phyloP scores from a whole-genome alignment of 2,329 filamentous ascomycete genomes.

The Stemphylium lycopersici region DNA sequence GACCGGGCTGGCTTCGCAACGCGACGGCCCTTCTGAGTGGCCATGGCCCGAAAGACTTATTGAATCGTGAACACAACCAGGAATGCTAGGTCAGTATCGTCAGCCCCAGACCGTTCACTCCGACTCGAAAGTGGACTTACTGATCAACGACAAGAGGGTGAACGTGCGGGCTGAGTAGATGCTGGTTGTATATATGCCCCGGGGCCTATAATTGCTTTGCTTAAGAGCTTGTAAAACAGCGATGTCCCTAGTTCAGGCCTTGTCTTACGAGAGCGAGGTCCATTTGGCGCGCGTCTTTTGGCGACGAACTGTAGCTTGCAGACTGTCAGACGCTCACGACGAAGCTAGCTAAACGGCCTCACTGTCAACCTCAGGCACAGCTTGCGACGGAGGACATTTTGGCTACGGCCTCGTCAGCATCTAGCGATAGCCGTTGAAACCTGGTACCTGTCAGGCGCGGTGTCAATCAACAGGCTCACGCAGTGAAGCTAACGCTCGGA shows the following conservation, averaged over 20 bases:
- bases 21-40: neutral
- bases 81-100: slow-evolving; percentile 3
- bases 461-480: slow-evolving; percentile 2
- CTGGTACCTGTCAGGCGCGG: slow-evolving; percentile 13
- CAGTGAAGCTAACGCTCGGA: slow-evolving; percentile 3
- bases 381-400: neutral
- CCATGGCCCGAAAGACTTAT: neutral
- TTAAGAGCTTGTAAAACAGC: slow-evolving; percentile 25
- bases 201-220: slow-evolving; percentile 22
- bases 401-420: neutral
- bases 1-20: neutral
- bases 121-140: slow-evolving; percentile 3
- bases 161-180: slow-evolving; percentile 5
- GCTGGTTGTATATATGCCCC: slow-evolving; percentile 17
- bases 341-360: neutral
- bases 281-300: slow-evolving; percentile 14
- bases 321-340: neutral
- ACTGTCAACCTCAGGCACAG: neutral
- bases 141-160: neutral
- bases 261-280: slow-evolving; percentile 6
- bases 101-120: neutral
- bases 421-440: slow-evolving; percentile 6
- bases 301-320: slow-evolving; percentile 6
- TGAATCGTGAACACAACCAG: slow-evolving; percentile 8
- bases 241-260: slow-evolving; percentile 16